Base-by-base conservation (phyloP, 2,329 filamentous ascomycete genomes). In the Colletotrichum brevisporum region DNA sequence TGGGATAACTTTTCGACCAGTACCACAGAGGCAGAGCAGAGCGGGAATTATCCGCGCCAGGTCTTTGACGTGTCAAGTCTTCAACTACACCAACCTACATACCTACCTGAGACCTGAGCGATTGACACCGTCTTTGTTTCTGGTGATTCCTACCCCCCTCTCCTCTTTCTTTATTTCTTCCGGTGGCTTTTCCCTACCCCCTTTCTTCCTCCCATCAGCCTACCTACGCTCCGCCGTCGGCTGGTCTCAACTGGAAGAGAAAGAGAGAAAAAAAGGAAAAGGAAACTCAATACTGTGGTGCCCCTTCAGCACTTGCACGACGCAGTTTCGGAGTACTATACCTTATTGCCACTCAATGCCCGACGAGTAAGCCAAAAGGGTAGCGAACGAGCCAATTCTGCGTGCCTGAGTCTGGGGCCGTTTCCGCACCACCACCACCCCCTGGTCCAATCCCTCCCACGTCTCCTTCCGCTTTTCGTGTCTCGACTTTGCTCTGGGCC, bases 321-420 rank as follows among this genome's bases (percentile, higher is more conserved):
- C 45, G 36, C 43, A 41, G 15, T 24, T 24, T 47, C 51, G 18
- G 51, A 58, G 62, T 24, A 24, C 21, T 41, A 53, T 65, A 66
- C 66, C 21, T 55, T 52, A 66, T 61, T 69, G 66, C 66, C 62
- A 61, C 66, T 69, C 51, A 66, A 69, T 69, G 62, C 66, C 62
- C 66, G 62, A 55, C 66, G 43, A 66, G 62, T 51, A 69, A 66
- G 62, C 66, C 56, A 60, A 66, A 41, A 58, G 36, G 55, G 48
- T 64, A 69, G 66, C 61, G 66, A 51, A 59, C 66, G 59, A 69
- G 62, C 66, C 55, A 69, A 69, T 51, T 69, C 55, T 69, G 51
- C 62, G 62, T 69, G 50, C 62, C 66, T 69, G 50, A 57, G 63
- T 39, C 52, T 54, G 52, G 16, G 31, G 21, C 54, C 26, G 62